These are phyloP conservation scores for Podospora sp. DNA, from an alignment of 495 filamentous ascomycete genomes.

Conservation along the genomic window DNA sequence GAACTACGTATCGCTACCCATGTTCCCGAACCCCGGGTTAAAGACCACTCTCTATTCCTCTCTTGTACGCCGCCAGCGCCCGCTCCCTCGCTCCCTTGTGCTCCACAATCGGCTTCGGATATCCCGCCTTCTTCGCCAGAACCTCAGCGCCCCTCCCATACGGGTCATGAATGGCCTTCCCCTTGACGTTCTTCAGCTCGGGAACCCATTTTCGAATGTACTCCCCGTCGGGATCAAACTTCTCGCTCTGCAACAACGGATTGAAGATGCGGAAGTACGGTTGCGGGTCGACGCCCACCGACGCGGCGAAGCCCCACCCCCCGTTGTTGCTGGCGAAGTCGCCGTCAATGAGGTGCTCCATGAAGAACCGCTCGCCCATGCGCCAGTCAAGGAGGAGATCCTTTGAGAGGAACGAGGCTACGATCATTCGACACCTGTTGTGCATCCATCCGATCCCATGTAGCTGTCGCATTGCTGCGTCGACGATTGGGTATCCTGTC, in stretches of 20 bases:
- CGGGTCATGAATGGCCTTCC: conserved; percentile 71
- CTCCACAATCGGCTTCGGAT: conserved; percentile 74
- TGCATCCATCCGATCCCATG: conserved; percentile 77
- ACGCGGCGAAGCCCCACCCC: conserved; percentile 84
- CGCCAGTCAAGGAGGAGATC: conserved; percentile 90
- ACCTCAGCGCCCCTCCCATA: conserved; percentile 65
- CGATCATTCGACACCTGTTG: conserved; percentile 87
- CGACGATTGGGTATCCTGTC: conserved; percentile 86
- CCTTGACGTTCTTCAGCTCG: conserved; percentile 63
- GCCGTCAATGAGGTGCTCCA: conserved; percentile 85
- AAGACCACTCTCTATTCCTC: conserved; percentile 28
- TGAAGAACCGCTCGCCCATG: conserved; percentile 85
- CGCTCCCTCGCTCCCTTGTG: conserved; percentile 68
- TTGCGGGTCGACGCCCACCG: conserved; percentile 86
- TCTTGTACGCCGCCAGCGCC: conserved; percentile 74
- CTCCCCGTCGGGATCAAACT: conserved; percentile 68
- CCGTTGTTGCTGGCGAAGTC: conserved; percentile 93
- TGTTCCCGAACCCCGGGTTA: conserved; percentile 2
- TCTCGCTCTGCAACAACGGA: conserved; percentile 81
- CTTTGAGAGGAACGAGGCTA: conserved; percentile 84
- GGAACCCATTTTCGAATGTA: conserved; percentile 75
- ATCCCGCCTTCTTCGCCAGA: conserved; percentile 64
- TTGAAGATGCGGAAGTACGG: conserved; percentile 94
- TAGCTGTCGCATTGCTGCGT: conserved; percentile 90
- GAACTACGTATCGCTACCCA: neutral